A percentile compares a stretch with the other conserved stretches of the same genome.
Conservation (phyloP, 371 early-diverging fungal genomes). For the Mycotypha africana region DNA sequence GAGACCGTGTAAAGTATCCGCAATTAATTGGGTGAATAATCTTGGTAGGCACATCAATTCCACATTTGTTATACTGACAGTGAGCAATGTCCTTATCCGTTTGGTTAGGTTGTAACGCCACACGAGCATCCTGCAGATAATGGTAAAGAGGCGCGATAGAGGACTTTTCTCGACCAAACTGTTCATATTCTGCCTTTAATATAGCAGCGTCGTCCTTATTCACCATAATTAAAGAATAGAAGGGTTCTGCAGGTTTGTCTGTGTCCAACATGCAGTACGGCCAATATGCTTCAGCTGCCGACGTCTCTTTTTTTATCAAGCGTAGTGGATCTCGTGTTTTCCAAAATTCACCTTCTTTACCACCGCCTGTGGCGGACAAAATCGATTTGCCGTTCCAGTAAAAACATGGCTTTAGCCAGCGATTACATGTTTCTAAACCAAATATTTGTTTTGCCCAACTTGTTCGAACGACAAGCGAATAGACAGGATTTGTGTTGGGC, state of each 20-base stretch:
- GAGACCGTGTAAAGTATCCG: conserved; percentile 56
- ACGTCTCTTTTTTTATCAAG: conserved; percentile 52
- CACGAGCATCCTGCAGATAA: conserved; percentile 40
- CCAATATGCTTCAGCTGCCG: conserved; percentile 58
- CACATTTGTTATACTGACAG: conserved; percentile 55
- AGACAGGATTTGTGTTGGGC: conserved; percentile 64
- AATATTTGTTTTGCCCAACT: conserved; percentile 47
- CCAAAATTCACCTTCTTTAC: conserved; percentile 58
- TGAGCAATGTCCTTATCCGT: conserved; percentile 39
- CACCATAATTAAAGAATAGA: conserved; percentile 49
- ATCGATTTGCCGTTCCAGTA: conserved; percentile 66
- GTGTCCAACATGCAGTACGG: conserved; percentile 20
- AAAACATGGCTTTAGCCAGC: conserved; percentile 55
- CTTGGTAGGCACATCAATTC: conserved; percentile 47
- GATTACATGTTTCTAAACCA: conserved; percentile 30
- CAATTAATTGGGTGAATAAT: conserved; percentile 63
- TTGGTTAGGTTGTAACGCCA: conserved; percentile 35
- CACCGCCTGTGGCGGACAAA: conserved; percentile 5
- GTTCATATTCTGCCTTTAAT: conserved; percentile 27
- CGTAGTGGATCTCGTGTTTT: conserved; percentile 45
- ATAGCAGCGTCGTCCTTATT: conserved; percentile 49
- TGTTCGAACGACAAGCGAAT: conserved; percentile 59
- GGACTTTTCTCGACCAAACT: conserved; percentile 13
- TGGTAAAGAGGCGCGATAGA: conserved; percentile 20
- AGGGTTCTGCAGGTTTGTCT: conserved; percentile 8